Conservation (phyloP, 805 yeast genomes). For the Saturnispora mendoncae region DNA sequence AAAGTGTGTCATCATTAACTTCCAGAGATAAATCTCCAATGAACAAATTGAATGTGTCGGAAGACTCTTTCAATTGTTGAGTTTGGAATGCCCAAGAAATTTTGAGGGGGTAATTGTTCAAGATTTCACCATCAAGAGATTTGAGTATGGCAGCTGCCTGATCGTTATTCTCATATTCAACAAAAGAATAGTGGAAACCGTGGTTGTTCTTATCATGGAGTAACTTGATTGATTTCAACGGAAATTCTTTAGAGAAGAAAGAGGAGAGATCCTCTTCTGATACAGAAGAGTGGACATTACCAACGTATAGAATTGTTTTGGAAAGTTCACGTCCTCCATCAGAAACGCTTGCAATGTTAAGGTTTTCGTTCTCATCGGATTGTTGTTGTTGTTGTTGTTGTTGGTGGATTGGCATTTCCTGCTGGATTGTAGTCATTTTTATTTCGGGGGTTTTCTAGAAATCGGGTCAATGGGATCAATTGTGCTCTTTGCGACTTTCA, state of each 20-base stretch:
- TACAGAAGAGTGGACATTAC: constrained; percentile 57
- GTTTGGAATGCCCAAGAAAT: constrained; percentile 84
- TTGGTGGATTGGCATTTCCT: background rate
- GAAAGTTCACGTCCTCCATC: constrained; percentile 80
- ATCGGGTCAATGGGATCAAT: no score
- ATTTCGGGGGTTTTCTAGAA: no score
- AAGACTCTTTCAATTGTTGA: constrained; percentile 46
- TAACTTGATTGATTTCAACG: constrained; percentile 57
- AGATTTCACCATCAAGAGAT: constrained; percentile 45
- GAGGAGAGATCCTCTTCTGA: constrained; percentile 55
- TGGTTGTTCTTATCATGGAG: constrained; percentile 66
- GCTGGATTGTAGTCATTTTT: constrained; percentile 8
- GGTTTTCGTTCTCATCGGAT: constrained; percentile 3
- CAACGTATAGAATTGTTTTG: constrained; percentile 65
- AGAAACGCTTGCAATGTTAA: constrained; percentile 55
- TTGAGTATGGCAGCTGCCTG: constrained; percentile 57
- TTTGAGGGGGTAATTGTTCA: constrained; percentile 48
- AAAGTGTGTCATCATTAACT: constrained; percentile 67
- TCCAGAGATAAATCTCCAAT: constrained; percentile 83
- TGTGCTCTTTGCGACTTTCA: no score
- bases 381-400: no score
- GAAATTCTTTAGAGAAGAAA: constrained; percentile 51
- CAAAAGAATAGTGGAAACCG: constrained; percentile 75
- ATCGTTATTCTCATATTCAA: constrained; percentile 54
- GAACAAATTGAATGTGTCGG: constrained; percentile 58